These are phyloP conservation scores for Candida argentea DNA, from an alignment of 805 yeast species.

Conservation along the genomic window DNA sequence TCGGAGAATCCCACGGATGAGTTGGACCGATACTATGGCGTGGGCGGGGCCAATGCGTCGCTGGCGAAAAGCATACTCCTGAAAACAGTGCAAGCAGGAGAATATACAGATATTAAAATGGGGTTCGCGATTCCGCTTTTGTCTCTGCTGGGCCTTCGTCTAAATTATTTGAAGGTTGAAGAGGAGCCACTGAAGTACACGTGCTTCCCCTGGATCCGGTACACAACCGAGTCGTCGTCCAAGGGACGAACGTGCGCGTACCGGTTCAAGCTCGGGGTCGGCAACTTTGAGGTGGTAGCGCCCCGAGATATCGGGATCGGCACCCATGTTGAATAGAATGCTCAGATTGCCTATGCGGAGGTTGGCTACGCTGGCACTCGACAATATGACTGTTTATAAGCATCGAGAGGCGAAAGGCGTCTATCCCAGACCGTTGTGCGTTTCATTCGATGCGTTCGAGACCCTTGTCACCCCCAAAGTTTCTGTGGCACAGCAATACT, in stretches of 20 bases:
- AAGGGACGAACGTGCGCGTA: slow-evolving; percentile 6
- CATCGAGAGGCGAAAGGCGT: too few species aligned
- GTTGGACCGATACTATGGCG: slow-evolving; percentile 22
- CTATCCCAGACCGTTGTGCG: slow-evolving; percentile 31
- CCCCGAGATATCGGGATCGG: too few species aligned
- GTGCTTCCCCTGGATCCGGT: slow-evolving; percentile 74
- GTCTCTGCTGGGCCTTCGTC: slow-evolving; percentile 56
- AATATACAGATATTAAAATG: slow-evolving; percentile 16
- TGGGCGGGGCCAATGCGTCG: slow-evolving; percentile 22
- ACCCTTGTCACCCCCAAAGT: slow-evolving; percentile 50
- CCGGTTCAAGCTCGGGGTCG: slow-evolving; percentile 14
- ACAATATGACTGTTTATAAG: too few species aligned
- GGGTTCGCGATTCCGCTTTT: slow-evolving; percentile 33
- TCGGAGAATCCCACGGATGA: slow-evolving; percentile 8
- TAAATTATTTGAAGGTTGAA: slow-evolving; percentile 55
- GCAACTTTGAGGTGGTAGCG: slow-evolving; percentile 9
- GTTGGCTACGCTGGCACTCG: too few species aligned
- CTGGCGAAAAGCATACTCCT: slow-evolving; percentile 13
- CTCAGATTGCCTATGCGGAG: too few species aligned
- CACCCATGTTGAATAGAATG: too few species aligned
- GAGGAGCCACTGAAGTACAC: slow-evolving; percentile 54
- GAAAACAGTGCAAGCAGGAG: slow-evolving; percentile 5
- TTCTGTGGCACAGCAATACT: slow-evolving; percentile 47
- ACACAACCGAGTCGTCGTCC: slow-evolving; percentile 17
- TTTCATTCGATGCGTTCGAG: slow-evolving; percentile 62